Evolutionary conservation across 2,329 filamentous ascomycete species (phyloP), one percentile per base, ranked within the genome.

Genomic region (Beauveria bassiana): DNA sequence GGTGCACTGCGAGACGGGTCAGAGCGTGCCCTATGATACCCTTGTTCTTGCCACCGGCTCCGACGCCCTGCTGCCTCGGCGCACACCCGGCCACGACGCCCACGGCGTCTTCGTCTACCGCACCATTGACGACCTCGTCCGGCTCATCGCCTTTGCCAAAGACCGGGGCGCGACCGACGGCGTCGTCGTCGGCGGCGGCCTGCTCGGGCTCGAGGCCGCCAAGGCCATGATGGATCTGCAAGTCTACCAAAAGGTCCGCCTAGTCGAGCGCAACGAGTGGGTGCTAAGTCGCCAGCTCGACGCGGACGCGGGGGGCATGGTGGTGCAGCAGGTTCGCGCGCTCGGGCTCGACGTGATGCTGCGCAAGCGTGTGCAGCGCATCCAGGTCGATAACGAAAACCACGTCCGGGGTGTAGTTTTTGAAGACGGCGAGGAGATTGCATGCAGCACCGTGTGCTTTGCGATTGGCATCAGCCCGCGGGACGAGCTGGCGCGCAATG

Each of bases 191-290:
- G 92, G 92, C 26, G 92, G 92, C 58, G 92, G 92, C 1, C 74
- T 97, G 26, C 80, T 96, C 0, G 92, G 92, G 0, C 82, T 97
- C 0, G 92, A 96, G 75, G 92, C 92, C 2, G 92, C 91, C 40
- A 95, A 96, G 69, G 92, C 92, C 2, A 92, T 96, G 90, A 87
- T 93, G 78, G 91, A 96, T 70, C 77, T 96, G 9, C 81, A 89
- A 67, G 83, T 86, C 57, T 96, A 89, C 69, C 79, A 81, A 14
- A 84, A 85, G 62, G 88, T 96, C 57, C 89, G 86, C 66, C 77
- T 96, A 9, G 85, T 96, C 57, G 93, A 96, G 73, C 81, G 90
- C 58, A 93, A 92, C 69, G 76, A 83, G 66, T 96, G 91, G 89
- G 87, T 96, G 0, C 73, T 96, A 49, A 90, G 88, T 59, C 81